phyloP scores from a whole-genome alignment of 129 eudicot species.

The Pseudognaphalium luteoalbum region DNA sequence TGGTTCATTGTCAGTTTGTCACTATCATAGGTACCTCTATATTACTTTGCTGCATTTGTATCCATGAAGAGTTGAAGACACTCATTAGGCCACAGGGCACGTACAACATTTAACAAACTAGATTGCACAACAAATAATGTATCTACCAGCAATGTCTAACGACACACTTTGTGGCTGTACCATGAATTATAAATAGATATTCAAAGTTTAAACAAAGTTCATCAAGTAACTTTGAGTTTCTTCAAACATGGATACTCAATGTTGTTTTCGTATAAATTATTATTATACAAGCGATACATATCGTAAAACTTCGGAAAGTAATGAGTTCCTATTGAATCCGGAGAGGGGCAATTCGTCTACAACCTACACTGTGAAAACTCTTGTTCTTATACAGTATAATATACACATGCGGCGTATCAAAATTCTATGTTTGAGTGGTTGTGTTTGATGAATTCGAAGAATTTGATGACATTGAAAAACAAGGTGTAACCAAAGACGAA shows the following conservation, averaged over 20 bases:
- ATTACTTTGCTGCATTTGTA: too few relatives aligned
- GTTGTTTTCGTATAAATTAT: conserved; percentile 24
- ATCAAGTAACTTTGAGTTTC: conserved; percentile 5
- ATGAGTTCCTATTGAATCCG: conserved; percentile 12
- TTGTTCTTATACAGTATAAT: conserved; percentile 21
- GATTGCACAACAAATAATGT: too few relatives aligned
- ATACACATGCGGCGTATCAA: conserved; percentile 22
- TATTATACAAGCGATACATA: conserved; percentile 26
- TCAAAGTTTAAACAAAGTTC: neutral
- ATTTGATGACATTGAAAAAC: conserved; percentile 27
- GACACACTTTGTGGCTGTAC: neutral
- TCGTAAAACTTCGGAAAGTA: conserved; percentile 3
- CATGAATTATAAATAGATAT: neutral
- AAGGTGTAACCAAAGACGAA: conserved; percentile 35
- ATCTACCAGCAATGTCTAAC: too few relatives aligned
- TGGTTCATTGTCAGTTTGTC: too few relatives aligned
- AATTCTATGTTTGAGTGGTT: conserved; percentile 18
- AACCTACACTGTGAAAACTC: conserved; percentile 16
- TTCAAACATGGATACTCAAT: conserved; percentile 3
- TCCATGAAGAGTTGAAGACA: too few relatives aligned
- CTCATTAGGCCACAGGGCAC: too few relatives aligned
- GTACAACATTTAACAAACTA: too few relatives aligned
- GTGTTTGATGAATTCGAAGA: conserved; percentile 25
- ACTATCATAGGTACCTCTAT: too few relatives aligned
- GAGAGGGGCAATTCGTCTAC: conserved; percentile 2